A percentile compares a stretch with the other conserved stretches of the same genome.
Conservation (phyloP, 2,329 filamentous ascomycete species). For the Calonectria pteridis region DNA sequence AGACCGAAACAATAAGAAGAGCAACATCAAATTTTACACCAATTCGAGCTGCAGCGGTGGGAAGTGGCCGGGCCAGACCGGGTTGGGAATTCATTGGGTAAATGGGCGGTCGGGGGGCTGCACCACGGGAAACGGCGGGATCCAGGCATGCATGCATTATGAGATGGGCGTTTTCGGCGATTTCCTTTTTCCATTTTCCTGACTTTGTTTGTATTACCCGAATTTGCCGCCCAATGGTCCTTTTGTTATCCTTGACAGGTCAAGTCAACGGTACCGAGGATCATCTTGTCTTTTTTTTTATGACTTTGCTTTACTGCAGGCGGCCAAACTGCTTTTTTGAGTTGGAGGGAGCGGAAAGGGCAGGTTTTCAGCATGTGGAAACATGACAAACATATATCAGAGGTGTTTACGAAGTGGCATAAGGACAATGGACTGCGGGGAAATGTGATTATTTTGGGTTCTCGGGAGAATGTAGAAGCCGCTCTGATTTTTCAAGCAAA, state of each 20-base stretch:
- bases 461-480: conserved; percentile 57
- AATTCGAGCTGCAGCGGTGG: conserved; percentile 19
- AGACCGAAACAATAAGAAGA: neutral
- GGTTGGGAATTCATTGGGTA: conserved; percentile 24
- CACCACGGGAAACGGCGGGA: conserved; percentile 27
- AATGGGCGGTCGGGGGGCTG: conserved; percentile 22
- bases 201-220: neutral
- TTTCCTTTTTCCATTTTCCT: conserved; percentile 22
- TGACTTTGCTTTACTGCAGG: neutral
- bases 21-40: conserved; percentile 12
- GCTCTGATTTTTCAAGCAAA: conserved; percentile 66
- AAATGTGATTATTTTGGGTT: neutral
- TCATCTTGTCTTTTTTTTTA: neutral
- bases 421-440: conserved; percentile 10
- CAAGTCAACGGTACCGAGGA: neutral
- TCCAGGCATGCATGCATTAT: conserved; percentile 40
- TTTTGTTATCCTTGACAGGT: neutral
- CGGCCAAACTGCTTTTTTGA: conserved; percentile 1
- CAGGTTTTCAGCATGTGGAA: conserved; percentile 4
- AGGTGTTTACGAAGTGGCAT: conserved; percentile 13
- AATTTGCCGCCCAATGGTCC: neutral
- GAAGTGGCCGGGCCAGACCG: conserved; percentile 12
- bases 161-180: conserved; percentile 41
- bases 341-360: neutral
- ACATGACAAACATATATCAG: conserved; percentile 16